These are phyloP conservation scores for Fusarium penzigii DNA, from an alignment of 2,329 filamentous ascomycete genomes.

Conservation along the genomic window DNA sequence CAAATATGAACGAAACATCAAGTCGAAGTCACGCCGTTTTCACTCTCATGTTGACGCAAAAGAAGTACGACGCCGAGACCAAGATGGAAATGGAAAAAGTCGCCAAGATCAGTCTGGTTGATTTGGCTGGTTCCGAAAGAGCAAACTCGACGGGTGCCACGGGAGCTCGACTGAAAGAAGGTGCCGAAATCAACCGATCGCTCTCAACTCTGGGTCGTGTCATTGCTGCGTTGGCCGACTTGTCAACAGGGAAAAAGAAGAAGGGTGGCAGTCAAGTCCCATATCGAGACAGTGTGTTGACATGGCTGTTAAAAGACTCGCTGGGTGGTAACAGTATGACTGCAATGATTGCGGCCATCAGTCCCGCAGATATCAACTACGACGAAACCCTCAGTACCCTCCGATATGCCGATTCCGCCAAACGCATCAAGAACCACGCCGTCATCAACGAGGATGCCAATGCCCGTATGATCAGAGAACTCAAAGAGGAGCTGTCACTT, in stretches of 20 bases:
- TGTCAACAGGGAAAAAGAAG: constrained; percentile 82
- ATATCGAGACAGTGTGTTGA: constrained; percentile 94
- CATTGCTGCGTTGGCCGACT: constrained; percentile 90
- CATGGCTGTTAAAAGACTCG: constrained; percentile 96
- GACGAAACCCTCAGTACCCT: constrained; percentile 96
- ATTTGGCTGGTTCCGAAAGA: constrained; percentile 96
- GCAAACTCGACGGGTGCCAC: constrained; percentile 97
- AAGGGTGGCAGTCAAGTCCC: constrained; percentile 74
- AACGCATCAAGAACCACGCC: constrained; percentile 99
- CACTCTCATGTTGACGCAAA: constrained; percentile 92
- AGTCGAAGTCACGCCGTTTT: constrained; percentile 98
- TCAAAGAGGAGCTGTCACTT: constrained; percentile 90
- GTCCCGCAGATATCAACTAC: constrained; percentile 97
- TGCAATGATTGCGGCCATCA: constrained; percentile 99
- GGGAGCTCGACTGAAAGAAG: constrained; percentile 91
- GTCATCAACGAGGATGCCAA: constrained; percentile 99
- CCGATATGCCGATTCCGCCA: constrained; percentile 94
- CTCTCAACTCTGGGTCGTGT: constrained; percentile 95
- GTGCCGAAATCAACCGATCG: constrained; percentile 97
- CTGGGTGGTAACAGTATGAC: constrained; percentile 98
- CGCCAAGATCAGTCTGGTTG: constrained; percentile 95
- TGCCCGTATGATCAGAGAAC: constrained; percentile 95
- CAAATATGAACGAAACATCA: constrained; percentile 99
- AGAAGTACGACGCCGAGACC: constrained; percentile 85
- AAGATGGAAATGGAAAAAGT: constrained; percentile 98